Percentiles rank a stretch among this genome's conserved stretches.
phyloP scores from a whole-genome alignment of 2,329 filamentous ascomycete genomes.

The Arthrinium phaeospermum region DNA sequence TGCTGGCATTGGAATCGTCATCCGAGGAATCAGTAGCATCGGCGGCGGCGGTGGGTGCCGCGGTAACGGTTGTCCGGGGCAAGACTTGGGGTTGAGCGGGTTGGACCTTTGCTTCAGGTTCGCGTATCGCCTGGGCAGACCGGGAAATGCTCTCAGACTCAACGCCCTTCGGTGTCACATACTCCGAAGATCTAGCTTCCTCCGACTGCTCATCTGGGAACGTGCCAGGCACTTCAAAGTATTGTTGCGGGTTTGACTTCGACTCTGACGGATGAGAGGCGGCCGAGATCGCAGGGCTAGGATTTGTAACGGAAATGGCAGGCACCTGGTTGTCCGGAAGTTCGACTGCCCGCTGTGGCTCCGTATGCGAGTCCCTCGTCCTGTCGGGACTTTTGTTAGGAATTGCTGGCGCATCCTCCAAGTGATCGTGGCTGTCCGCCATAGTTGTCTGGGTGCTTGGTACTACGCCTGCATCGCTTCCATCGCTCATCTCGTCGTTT shows the following conservation, averaged over 20 bases:
- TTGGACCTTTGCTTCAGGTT: slow-evolving; percentile 32
- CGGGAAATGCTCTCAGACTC: neutral
- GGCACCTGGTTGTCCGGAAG: slow-evolving; percentile 12
- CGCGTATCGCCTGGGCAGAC: slow-evolving; percentile 29
- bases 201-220: neutral
- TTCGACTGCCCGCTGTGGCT: neutral
- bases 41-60: slow-evolving; percentile 31
- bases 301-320: neutral
- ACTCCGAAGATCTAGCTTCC: neutral
- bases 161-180: neutral
- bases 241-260: neutral
- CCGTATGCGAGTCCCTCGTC: neutral
- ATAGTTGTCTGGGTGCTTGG: slow-evolving; percentile 29
- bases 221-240: slow-evolving; percentile 2
- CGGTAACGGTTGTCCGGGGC: slow-evolving; percentile 39
- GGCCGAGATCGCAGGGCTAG: neutral
- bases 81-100: slow-evolving; percentile 26
- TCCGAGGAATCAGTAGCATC: slow-evolving; percentile 44
- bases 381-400: neutral
- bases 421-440: slow-evolving; percentile 29
- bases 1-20: slow-evolving; percentile 50
- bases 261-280: slow-evolving; percentile 7
- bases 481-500: slow-evolving; percentile 25
- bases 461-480: slow-evolving; percentile 27
- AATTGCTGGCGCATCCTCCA: neutral